Conservation (phyloP, 2,329 filamentous ascomycete genomes). For the Diaporthe ampelina region DNA sequence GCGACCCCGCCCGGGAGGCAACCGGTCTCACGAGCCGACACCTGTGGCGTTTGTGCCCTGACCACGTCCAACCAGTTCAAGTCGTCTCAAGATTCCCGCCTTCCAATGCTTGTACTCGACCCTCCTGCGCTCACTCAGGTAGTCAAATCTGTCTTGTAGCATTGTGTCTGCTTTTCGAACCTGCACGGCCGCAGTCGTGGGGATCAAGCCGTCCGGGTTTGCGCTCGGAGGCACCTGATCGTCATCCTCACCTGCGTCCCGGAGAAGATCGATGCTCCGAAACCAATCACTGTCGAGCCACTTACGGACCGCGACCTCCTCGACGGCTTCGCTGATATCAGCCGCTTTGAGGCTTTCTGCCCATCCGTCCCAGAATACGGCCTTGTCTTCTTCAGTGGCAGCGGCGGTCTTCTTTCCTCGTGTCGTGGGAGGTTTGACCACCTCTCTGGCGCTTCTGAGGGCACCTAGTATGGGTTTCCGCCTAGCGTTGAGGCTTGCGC, state of each 20-base stretch:
- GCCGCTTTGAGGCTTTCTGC: constrained; percentile 57
- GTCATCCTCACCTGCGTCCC: constrained; percentile 47
- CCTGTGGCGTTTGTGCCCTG: constrained; percentile 37
- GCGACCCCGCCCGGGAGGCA: constrained; percentile 5
- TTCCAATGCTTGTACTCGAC: constrained; percentile 77
- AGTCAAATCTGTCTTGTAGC: constrained; percentile 82
- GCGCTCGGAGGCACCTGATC: constrained; percentile 51
- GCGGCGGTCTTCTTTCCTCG: constrained; percentile 53
- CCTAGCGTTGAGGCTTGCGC: constrained; percentile 60
- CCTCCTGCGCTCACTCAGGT: constrained; percentile 73
- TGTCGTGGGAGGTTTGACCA: constrained; percentile 55
- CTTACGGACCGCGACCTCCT: constrained; percentile 66
- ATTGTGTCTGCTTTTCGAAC: constrained; percentile 73
- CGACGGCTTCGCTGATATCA: constrained; percentile 74
- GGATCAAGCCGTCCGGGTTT: constrained; percentile 48
- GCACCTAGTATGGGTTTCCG: constrained; percentile 63
- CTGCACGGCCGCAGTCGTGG: constrained; percentile 52
- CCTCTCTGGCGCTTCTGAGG: constrained; percentile 54
- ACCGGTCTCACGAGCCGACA: constrained; percentile 38
- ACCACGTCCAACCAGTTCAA: constrained; percentile 51
- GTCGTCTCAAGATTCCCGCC: constrained; percentile 67
- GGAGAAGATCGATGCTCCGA: constrained; percentile 68
- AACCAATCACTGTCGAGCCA: constrained; percentile 78
- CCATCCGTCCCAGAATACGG: constrained; percentile 66
- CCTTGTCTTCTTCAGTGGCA: constrained; percentile 58